Evolutionary conservation across 208 protist genomes (phyloP).

Genomic region (Wallacemonas sp.): DNA sequence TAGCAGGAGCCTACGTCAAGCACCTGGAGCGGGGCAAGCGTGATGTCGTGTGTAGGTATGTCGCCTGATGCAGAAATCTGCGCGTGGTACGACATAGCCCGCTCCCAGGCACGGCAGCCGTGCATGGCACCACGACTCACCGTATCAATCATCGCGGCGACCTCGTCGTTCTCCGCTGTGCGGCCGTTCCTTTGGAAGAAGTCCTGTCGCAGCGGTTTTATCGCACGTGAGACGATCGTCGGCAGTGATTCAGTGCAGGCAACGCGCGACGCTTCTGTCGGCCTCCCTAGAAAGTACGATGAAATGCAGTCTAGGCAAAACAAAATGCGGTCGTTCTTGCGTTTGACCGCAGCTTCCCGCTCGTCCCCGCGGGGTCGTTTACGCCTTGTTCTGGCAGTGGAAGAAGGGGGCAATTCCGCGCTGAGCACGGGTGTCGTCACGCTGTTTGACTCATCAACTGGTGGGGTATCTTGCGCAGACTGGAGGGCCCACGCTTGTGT

Average conservation of each 20-base stretch:
- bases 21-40: constrained; percentile 37
- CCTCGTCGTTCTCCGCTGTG: constrained; percentile 53
- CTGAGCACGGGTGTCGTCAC: no score
- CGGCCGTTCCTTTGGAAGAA: constrained; percentile 54
- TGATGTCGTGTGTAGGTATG: no score
- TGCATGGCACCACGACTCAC: not conserved
- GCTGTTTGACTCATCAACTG: no score
- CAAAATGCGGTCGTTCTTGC: constrained; percentile 36
- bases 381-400: not conserved
- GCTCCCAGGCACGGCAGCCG: constrained; percentile 11
- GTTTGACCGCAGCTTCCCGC: constrained; percentile 6
- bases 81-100: constrained; percentile 13
- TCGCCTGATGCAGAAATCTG: no score
- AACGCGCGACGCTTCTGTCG: not conserved
- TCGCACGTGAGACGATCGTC: constrained; percentile 30
- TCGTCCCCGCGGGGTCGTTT: constrained; percentile 3
- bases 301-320: constrained; percentile 30
- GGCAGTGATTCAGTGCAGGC: constrained; percentile 35
- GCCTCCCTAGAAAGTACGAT: constrained; percentile 32
- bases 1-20: constrained; percentile 89
- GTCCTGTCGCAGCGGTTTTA: constrained; percentile 55
- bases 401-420: no score
- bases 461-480: not conserved
- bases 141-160: constrained; percentile 32
- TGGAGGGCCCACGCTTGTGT: constrained; percentile 63